Conservation (phyloP, 106 monocot genomes). For the Acorus calamus region DNA sequence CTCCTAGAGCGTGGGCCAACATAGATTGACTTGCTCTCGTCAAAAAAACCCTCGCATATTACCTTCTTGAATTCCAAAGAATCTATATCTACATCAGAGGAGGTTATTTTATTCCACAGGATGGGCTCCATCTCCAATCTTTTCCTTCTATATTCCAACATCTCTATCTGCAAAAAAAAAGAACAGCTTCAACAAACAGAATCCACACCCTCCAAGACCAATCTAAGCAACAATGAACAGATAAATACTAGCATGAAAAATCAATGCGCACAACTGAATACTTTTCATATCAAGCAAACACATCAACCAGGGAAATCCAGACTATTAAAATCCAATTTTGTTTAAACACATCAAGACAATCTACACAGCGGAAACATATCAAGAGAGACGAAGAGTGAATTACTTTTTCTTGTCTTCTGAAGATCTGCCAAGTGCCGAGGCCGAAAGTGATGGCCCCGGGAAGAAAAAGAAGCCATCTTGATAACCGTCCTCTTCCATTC, state of each 20-base stretch:
- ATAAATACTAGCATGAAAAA: too few relatives aligned
- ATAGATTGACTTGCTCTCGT: conserved; percentile 62
- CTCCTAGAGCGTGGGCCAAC: conserved; percentile 91
- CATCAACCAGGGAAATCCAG: too few relatives aligned
- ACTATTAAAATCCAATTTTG: too few relatives aligned
- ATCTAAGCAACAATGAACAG: too few relatives aligned
- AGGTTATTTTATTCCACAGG: conserved; percentile 28
- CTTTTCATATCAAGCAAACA: too few relatives aligned
- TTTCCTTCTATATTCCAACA: conserved; percentile 82
- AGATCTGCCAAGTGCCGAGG: conserved; percentile 90
- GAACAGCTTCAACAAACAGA: neutral
- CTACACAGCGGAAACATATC: too few relatives aligned
- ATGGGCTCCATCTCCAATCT: conserved; percentile 90
- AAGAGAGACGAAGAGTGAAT: neutral
- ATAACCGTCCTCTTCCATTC: conserved; percentile 38
- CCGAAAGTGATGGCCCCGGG: conserved; percentile 88
- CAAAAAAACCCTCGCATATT: conserved; percentile 65
- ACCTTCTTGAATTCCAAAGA: conserved; percentile 73
- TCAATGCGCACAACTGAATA: too few relatives aligned
- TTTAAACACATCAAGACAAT: too few relatives aligned
- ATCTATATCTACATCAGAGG: conserved; percentile 14
- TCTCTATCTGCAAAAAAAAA: conserved; percentile 43
- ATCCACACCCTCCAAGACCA: too few relatives aligned
- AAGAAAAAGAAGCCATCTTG: conserved; percentile 64
- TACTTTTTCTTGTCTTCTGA: conserved; percentile 86